Conservation (phyloP, 441 rosid genomes). For the Croton laevigatus region DNA sequence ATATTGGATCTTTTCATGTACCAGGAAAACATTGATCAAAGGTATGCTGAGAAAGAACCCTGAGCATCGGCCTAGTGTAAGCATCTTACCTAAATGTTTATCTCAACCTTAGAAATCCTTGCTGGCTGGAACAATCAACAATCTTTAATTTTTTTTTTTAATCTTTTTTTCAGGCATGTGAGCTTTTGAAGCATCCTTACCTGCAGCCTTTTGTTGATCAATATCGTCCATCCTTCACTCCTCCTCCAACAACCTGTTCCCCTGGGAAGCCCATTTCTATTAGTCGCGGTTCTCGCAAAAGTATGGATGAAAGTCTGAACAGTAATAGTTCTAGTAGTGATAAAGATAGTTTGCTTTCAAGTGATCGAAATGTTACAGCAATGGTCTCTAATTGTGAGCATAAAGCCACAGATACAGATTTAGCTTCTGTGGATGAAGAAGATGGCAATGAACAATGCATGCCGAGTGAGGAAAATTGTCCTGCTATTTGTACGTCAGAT, state of each 20-base stretch:
- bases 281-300: constrained; percentile 45
- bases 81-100: constrained; percentile 24
- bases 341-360: constrained; percentile 63
- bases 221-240: constrained; percentile 54
- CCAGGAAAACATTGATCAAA: constrained; percentile 87
- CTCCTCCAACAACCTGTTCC: constrained; percentile 34
- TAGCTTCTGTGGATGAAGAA: constrained; percentile 58
- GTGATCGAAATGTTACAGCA: constrained; percentile 40
- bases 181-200: constrained; percentile 93
- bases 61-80: constrained; percentile 90
- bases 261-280: constrained; percentile 53
- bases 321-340: constrained; percentile 81
- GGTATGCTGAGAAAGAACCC: constrained; percentile 95
- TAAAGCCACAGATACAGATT: constrained; percentile 51
- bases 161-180: constrained; percentile 71
- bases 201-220: constrained; percentile 87
- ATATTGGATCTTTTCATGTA: constrained; percentile 21
- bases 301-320: constrained; percentile 82
- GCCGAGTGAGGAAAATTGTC: constrained; percentile 40
- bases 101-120: constrained; percentile 24
- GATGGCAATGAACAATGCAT: constrained; percentile 46
- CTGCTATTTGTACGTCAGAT: constrained; percentile 42
- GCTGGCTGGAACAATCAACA: constrained; percentile 21
- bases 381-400: constrained; percentile 37
- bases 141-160: constrained; percentile 16